Conservation (phyloP, 768 basidiomycete genomes). For the Paxillus involutus region DNA sequence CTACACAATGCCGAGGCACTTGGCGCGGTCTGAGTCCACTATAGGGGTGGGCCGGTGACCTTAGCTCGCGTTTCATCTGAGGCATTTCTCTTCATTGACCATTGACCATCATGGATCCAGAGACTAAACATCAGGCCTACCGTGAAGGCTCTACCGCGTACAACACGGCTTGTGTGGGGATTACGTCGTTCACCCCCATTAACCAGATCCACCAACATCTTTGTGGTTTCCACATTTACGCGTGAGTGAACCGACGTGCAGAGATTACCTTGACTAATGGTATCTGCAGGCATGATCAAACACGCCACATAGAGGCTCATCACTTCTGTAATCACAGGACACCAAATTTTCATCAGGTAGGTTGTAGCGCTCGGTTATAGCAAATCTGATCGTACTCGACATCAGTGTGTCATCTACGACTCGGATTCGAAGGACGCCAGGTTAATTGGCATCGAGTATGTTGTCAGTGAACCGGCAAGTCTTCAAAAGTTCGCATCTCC, state of each 20-base stretch:
- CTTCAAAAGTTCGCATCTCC: not conserved
- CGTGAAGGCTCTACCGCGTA: slow-evolving; percentile 22
- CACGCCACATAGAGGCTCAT: slow-evolving; percentile 41
- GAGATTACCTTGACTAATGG: not conserved
- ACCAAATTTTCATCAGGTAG: slow-evolving; percentile 38
- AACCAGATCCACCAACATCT: slow-evolving; percentile 30
- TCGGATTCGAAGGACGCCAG: slow-evolving; percentile 40
- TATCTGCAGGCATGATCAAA: slow-evolving; percentile 26
- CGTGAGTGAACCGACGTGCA: slow-evolving; percentile 18
- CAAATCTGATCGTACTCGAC: slow-evolving; percentile 29
- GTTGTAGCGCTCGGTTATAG: not conserved
- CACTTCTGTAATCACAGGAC: slow-evolving; percentile 43
- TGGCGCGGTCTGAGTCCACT: too few relatives aligned
- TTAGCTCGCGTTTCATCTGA: too few relatives aligned
- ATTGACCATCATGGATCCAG: slow-evolving; percentile 22
- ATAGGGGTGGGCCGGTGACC: too few relatives aligned
- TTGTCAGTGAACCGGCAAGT: slow-evolving; percentile 39
- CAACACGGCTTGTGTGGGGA: slow-evolving; percentile 23
- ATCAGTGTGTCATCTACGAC: slow-evolving; percentile 46
- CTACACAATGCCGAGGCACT: too few relatives aligned
- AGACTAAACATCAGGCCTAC: slow-evolving; percentile 26
- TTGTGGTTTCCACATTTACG: slow-evolving; percentile 36
- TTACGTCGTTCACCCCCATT: slow-evolving; percentile 37
- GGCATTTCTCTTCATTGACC: not conserved
- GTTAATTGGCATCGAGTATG: slow-evolving; percentile 55